A percentile compares a stretch with the other conserved stretches of the same genome.
Conservation (phyloP, 2,329 filamentous ascomycete genomes). For the Pezicula neosporulosa region DNA sequence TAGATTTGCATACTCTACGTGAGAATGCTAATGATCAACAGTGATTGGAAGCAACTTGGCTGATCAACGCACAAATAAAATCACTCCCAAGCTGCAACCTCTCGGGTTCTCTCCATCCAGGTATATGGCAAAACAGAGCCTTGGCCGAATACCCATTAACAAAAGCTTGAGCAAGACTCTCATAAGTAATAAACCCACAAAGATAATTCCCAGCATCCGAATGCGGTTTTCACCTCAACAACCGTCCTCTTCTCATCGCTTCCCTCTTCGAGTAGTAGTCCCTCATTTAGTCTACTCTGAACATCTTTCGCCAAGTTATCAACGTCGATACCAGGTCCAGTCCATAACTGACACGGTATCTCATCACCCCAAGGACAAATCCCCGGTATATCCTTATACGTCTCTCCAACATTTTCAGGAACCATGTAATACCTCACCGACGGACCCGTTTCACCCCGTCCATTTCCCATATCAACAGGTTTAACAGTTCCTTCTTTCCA, state of each 20-base stretch:
- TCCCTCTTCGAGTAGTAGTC: background rate
- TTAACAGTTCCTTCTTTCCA: slow-evolving; percentile 1
- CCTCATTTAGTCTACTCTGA: background rate
- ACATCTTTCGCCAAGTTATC: background rate
- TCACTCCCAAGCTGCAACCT: background rate
- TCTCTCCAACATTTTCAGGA: background rate
- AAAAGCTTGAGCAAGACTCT: slow-evolving; percentile 1
- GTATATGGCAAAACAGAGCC: background rate
- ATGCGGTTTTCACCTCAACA: background rate
- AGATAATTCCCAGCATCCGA: background rate
- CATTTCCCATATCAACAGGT: background rate
- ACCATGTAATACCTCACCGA: background rate
- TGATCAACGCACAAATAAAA: background rate
- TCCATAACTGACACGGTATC: background rate
- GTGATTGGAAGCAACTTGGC: background rate
- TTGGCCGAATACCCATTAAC: background rate
- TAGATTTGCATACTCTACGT: too few species aligned
- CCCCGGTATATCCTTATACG: background rate
- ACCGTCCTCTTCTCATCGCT: background rate
- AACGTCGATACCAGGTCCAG: background rate
- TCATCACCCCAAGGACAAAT: background rate
- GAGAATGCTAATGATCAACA: background rate
- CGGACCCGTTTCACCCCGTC: too few species aligned
- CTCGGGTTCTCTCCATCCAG: background rate
- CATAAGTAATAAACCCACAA: background rate